Conservation (phyloP, 1,139 yeast genomes). For the Zygosaccharomyces pseudobailii region DNA sequence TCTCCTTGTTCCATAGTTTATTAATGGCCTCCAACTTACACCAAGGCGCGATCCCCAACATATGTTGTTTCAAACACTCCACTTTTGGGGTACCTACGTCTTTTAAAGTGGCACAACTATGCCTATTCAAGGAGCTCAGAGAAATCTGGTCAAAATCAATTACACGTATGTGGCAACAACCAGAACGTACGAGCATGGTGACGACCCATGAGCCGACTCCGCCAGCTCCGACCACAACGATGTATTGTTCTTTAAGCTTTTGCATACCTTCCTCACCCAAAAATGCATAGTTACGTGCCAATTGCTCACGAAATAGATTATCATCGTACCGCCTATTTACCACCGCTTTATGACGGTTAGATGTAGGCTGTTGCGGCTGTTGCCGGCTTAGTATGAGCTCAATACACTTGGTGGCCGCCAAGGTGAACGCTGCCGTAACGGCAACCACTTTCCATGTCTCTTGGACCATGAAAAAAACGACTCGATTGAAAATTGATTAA, state of each 20-base stretch:
- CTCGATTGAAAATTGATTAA: not conserved
- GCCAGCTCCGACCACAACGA: slow-evolving; percentile 95
- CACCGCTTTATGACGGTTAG: slow-evolving; percentile 4
- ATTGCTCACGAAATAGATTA: slow-evolving; percentile 78
- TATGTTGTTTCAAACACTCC: slow-evolving; percentile 61
- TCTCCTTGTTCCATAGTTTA: slow-evolving; percentile 67
- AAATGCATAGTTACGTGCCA: slow-evolving; percentile 90
- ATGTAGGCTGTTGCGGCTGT: slow-evolving; percentile 5
- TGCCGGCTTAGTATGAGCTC: slow-evolving; percentile 24
- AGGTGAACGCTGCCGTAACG: slow-evolving; percentile 28
- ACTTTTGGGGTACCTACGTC: slow-evolving; percentile 95
- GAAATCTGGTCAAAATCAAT: slow-evolving; percentile 96
- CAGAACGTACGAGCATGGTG: slow-evolving; percentile 87
- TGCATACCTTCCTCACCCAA: slow-evolving; percentile 78
- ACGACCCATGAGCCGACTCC: slow-evolving; percentile 98
- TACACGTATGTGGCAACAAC: slow-evolving; percentile 70
- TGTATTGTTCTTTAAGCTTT: slow-evolving; percentile 65
- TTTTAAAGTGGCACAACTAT: slow-evolving; percentile 79
- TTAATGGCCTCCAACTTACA: slow-evolving; percentile 70
- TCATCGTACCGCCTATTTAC: slow-evolving; percentile 47
- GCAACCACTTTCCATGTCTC: slow-evolving; percentile 28
- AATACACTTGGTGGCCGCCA: slow-evolving; percentile 24
- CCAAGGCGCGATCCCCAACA: slow-evolving; percentile 84
- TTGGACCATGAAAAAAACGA: slow-evolving; percentile 10
- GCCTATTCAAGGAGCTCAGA: slow-evolving; percentile 83